Base-by-base conservation (phyloP, 768 basidiomycete species). In the Mycena belliarum region DNA sequence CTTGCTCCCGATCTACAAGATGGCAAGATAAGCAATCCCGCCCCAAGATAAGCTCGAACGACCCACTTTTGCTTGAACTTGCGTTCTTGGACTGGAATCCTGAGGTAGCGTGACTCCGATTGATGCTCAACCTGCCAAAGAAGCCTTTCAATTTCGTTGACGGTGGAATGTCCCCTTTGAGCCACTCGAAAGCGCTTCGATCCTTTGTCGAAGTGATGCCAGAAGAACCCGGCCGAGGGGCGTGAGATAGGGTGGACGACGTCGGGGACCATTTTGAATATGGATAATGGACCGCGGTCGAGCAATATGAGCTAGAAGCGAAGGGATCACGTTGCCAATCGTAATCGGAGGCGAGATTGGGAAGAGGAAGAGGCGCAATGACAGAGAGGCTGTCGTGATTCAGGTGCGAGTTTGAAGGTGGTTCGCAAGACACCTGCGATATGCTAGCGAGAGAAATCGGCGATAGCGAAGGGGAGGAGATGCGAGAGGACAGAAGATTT, bases 261-360 rank as follows among this genome's bases (percentile, higher is more conserved):
- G 42, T 25, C 4, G 61, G 61, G 0, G 61, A 63, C 61, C 61
- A 63, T 23, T 48, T 59, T 11, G 57, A 63, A 28, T 28, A 57
- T 8, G 37, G 10, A 38, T 4, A 4, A n/a, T 38, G 18, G 37
- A n/a, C 20, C 18, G 44, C 49, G 37, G 26, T 33, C 14, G 21
- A 3, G 24, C 14, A 21, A 21, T 41, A 38, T 18, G 42, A 60
- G 11, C 51, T 2, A 41, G 14, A 43, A 23, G 52, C 53, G 32
- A 59, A 63, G n/a, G 57, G 56, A 25, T 63, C 61, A 24, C 47
- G 26, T 4, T 55, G 54, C 57, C 61, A 59, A 20, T 55, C 54
- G 18, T 16, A 23, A n/a, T 63, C 40, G 15, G 61, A 42, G 33
- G 35, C 42, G 18, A 45, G 53, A 35, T 33, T 15, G 6, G 57